Base-by-base conservation (phyloP, 257 asterid genomes). In the Salvia miltiorrhiza region DNA sequence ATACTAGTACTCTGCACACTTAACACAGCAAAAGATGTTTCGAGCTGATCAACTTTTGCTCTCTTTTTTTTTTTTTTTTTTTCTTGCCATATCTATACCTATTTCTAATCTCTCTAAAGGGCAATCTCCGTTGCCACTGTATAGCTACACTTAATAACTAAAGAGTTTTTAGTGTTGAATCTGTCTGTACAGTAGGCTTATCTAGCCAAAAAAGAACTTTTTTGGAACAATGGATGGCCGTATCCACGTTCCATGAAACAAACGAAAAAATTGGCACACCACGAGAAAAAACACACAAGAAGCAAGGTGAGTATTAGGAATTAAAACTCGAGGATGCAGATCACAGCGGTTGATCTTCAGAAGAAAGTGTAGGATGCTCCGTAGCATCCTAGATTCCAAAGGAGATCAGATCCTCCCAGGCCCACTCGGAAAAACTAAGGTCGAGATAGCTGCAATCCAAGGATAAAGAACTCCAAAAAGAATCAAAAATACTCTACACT, bases 151-250 rank as follows among this genome's bases (percentile, higher is more conserved):
- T 66, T 73, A 82, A 76, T 65, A 72, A 66, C 89, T 82, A 83
- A 59, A 75, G 83, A 66, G 80, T 68, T 72, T 80, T 70, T 76
- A 82, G 72, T 80, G 82, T 80, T 81, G 79, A 69, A 61, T 84
- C 89, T 84, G 77, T 88, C 93, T 93, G 88, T 90, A 93, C 96
- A 93, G 66, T 83, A 76, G 86, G 97, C 96, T 78, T 78, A 72
- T 77, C 62, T 78, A 78, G 88, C 95, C 96, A 69, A 80, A 69
- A 77, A 45, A 49, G 28, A 28, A 75, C 73, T 64, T 74, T 79
- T 63, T 63, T 53, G 83, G 89, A 81, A 81, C 77, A 58, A 16
- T 68, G 79, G 84, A 85, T 73, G 74, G 64, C 89, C 91, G 41
- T 67, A 83, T 81, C 85, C 90, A 78, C 63, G 80, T 71, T 79